Conservation (phyloP, 371 early-diverging fungal genomes). For the Choanephora cucurbitarum region DNA sequence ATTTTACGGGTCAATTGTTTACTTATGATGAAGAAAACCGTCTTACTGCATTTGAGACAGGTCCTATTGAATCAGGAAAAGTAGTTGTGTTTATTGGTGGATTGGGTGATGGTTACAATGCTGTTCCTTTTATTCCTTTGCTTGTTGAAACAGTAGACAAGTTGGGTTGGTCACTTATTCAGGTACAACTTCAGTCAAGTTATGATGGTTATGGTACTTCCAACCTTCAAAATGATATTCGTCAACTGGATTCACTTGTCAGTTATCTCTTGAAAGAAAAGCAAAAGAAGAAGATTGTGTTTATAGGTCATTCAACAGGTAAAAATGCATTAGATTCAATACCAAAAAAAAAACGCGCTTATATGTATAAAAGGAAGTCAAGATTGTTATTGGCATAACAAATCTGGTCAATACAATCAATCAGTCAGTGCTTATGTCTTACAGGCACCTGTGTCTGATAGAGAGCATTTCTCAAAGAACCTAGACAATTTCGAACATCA, state of each 20-base stretch:
- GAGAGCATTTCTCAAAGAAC: constrained; percentile 36
- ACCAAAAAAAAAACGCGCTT: background rate
- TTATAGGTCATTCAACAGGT: constrained; percentile 60
- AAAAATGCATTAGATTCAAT: no score
- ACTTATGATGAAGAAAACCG: constrained; percentile 15
- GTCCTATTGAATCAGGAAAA: constrained; percentile 29
- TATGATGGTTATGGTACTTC: constrained; percentile 52
- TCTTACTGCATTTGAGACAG: constrained; percentile 53
- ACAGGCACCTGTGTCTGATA: constrained; percentile 60
- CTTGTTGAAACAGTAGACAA: constrained; percentile 20
- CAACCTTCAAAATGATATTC: constrained; percentile 40
- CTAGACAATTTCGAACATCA: constrained; percentile 29
- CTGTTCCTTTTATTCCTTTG: constrained; percentile 48
- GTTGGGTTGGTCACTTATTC: constrained; percentile 45
- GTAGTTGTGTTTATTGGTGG: constrained; percentile 53
- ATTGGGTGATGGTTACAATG: constrained; percentile 52
- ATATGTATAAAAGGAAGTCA: constrained; percentile 39
- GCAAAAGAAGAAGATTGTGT: constrained; percentile 42
- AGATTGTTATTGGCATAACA: constrained; percentile 50
- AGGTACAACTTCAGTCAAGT: constrained; percentile 53
- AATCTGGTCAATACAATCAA: constrained; percentile 33
- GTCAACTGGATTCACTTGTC: constrained; percentile 48
- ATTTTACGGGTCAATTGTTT: constrained; percentile 23
- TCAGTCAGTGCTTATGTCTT: constrained; percentile 44
- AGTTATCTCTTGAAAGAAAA: constrained; percentile 31